Evolutionary conservation across 2,329 filamentous ascomycete genomes (phyloP), one percentile per base, ranked within the genome.

Genomic region (Fusarium tupiense): DNA sequence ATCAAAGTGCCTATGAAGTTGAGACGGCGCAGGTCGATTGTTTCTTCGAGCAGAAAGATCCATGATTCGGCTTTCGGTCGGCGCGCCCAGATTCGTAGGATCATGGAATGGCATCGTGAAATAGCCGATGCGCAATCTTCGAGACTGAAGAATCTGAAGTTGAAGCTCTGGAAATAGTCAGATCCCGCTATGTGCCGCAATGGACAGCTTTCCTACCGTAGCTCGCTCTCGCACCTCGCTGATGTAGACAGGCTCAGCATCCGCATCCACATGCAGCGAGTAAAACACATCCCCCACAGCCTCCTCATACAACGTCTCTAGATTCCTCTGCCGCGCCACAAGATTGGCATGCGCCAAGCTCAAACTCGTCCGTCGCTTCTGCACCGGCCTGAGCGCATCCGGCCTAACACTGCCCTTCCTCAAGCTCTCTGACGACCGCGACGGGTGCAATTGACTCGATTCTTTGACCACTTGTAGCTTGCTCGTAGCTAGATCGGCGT

Each of bases 221-320:
- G 93, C 91, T 78, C 91, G 91, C 76, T 93, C 89, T 35, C 91
- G 89, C 29, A 93, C 87, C 83, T 98, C 96, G 79, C 95, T 98
- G 77, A 98, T 90, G 81, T 98, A 98, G n/a, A 98, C 84, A 0
- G 96, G 95, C 22, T 94, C 91, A 53, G 87, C 83, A 59, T 90
- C 83, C 8, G 84, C 89, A 3, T 89, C 85, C 52, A 91, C 89
- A 81, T 98, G 95, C 59, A 98, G 81, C 6, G 94, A 93, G 82
- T 97, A 96, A 87, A 97, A 98, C 22, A 92, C 91, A 83, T 98
- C 93, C n/a, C 92, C 94, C 83, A 96, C 91, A 59, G 90, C 88
- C 76, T 87, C 89, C 60, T 91, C 90, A 35, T 93, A 90, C 13
- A 94, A 88, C 74, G 91, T 88, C 81, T 96, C 93, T 47, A 98